Percentiles rank a stretch among this genome's conserved stretches.
These are phyloP conservation scores for Mayamaea pseudoterrestris DNA, from an alignment of 108 stramenopile species.

Conservation along the genomic window DNA sequence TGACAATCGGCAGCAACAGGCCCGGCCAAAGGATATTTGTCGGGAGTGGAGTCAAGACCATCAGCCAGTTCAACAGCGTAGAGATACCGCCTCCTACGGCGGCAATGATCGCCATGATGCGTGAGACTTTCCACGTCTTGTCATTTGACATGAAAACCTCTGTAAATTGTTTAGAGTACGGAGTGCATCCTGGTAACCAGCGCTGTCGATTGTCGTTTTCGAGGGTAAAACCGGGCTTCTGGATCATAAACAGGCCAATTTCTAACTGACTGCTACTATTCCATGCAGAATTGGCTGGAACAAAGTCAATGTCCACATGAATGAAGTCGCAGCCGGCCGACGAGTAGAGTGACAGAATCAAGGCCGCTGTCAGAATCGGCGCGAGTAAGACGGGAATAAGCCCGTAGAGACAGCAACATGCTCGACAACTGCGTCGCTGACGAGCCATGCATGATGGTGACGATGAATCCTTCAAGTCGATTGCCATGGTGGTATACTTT, in stretches of 20 bases:
- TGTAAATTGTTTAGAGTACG: conserved; percentile 36
- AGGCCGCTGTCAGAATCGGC: conserved; percentile 45
- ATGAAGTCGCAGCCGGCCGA: conserved; percentile 58
- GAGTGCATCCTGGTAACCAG: conserved; percentile 12
- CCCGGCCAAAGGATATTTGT: conserved; percentile 37
- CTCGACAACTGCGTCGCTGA: no score
- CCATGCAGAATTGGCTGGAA: conserved; percentile 48
- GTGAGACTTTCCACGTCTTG: conserved; percentile 51
- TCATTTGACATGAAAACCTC: conserved; percentile 39
- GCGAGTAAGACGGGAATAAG: conserved; percentile 68
- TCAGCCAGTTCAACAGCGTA: conserved; percentile 17
- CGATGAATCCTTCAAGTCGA: no score
- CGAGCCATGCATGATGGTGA: no score
- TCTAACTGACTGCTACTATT: conserved; percentile 23
- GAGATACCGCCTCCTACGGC: conserved; percentile 28
- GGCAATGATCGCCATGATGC: conserved; percentile 63
- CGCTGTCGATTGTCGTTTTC: background rate
- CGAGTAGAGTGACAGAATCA: conserved; percentile 50
- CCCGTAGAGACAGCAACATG: conserved; percentile 70
- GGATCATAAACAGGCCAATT: background rate
- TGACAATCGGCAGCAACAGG: conserved; percentile 41
- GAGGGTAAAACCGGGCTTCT: background rate
- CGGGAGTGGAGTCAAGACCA: background rate
- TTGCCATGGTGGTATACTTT: no score
- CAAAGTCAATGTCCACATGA: conserved; percentile 58